These are phyloP conservation scores for Coemansia sp. DNA, from an alignment of 192 early-diverging fungal genomes.

Conservation along the genomic window DNA sequence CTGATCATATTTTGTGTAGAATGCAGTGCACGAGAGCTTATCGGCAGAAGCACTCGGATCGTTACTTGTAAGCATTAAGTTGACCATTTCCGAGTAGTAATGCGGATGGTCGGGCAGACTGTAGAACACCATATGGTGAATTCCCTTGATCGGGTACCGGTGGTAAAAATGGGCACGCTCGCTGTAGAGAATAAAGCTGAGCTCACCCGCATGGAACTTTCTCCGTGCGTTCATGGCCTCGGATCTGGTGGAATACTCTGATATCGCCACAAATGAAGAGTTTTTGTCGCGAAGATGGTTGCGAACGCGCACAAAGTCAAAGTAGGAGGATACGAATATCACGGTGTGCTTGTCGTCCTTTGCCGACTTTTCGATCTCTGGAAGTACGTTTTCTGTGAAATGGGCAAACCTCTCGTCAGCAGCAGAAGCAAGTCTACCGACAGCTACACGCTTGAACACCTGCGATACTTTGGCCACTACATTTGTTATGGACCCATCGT, in stretches of 20 bases:
- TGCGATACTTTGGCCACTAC: constrained; percentile 80
- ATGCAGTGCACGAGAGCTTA: constrained; percentile 60
- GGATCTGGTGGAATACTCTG: constrained; percentile 82
- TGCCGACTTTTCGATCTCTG: constrained; percentile 55
- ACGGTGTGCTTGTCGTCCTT: constrained; percentile 60
- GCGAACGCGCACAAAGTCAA: constrained; percentile 93
- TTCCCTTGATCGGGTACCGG: constrained; percentile 80
- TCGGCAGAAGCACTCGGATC: constrained; percentile 50
- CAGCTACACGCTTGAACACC: constrained; percentile 76
- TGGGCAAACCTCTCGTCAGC: constrained; percentile 83
- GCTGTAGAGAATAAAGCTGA: constrained; percentile 78
- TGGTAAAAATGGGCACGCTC: constrained; percentile 98
- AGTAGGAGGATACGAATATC: constrained; percentile 91
- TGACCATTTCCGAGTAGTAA: constrained; percentile 90
- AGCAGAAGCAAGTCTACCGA: constrained; percentile 57
- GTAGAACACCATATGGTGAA: constrained; percentile 87
- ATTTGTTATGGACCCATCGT: constrained; percentile 72
- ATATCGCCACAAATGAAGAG: constrained; percentile 75
- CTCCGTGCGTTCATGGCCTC: constrained; percentile 78
- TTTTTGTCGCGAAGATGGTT: constrained; percentile 81
- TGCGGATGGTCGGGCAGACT: constrained; percentile 79
- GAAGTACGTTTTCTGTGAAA: constrained; percentile 70
- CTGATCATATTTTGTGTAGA: constrained; percentile 82
- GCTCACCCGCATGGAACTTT: constrained; percentile 78
- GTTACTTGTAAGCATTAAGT: constrained; percentile 59